Conservation (phyloP, 768 basidiomycete species). For the Phylloporus sp. region DNA sequence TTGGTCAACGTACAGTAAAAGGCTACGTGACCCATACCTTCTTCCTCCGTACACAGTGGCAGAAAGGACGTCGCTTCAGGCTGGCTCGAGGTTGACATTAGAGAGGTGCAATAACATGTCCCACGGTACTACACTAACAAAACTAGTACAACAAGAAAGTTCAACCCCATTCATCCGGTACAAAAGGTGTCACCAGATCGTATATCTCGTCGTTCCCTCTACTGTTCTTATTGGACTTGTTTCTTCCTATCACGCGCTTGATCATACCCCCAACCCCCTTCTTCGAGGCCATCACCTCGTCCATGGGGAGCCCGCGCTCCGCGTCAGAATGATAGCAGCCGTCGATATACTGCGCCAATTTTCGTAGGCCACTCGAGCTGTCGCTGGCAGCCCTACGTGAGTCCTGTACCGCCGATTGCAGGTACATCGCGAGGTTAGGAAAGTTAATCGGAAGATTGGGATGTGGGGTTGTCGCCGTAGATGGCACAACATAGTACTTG, state of each 20-base stretch:
- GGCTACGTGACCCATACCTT: conserved; percentile 36
- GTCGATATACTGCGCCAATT: conserved; percentile 68
- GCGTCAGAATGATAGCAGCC: conserved; percentile 56
- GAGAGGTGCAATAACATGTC: not conserved
- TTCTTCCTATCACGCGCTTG: conserved; percentile 56
- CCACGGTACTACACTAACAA: not conserved
- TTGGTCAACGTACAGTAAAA: conserved; percentile 9
- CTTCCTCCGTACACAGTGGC: conserved; percentile 57
- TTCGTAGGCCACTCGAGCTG: conserved; percentile 56
- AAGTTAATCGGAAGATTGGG: conserved; percentile 73
- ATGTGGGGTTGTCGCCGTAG: conserved; percentile 53
- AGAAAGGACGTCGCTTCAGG: conserved; percentile 26
- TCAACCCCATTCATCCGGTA: conserved; percentile 70
- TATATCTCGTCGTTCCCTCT: conserved; percentile 75
- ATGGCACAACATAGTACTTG: conserved; percentile 70
- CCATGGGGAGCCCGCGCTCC: conserved; percentile 18
- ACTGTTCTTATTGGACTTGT: conserved; percentile 43
- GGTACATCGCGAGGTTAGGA: conserved; percentile 71
- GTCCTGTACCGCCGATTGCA: conserved; percentile 66
- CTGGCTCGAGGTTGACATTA: conserved; percentile 7
- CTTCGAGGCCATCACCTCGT: conserved; percentile 38
- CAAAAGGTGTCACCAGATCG: conserved; percentile 79
- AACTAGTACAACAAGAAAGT: not conserved
- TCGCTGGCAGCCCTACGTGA: conserved; percentile 61
- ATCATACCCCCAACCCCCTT: conserved; percentile 49